phyloP scores from a whole-genome alignment of 768 basidiomycete species.

The Clitopilus passeckerianus region DNA sequence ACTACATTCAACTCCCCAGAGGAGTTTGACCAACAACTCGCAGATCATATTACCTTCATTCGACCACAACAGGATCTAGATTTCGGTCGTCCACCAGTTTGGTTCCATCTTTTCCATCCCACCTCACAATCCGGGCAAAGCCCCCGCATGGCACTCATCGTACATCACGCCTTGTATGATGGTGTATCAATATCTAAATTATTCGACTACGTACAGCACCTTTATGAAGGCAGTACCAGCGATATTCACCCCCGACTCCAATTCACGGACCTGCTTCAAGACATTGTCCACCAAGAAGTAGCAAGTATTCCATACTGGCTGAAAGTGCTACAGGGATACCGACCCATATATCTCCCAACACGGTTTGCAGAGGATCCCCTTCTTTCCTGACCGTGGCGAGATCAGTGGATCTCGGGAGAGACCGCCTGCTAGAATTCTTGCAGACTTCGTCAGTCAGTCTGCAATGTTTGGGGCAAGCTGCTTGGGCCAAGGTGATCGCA shows the following conservation, averaged over 20 bases:
- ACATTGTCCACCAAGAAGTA: constrained; percentile 30
- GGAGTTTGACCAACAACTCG: constrained; percentile 14
- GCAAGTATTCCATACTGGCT: background rate
- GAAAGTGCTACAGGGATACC: background rate
- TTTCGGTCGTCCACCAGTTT: constrained; percentile 22
- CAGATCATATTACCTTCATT: constrained; percentile 12
- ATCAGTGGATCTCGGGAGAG: constrained; percentile 7
- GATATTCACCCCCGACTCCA: constrained; percentile 14
- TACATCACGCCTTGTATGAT: constrained; percentile 47
- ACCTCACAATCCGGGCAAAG: background rate
- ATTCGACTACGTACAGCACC: constrained; percentile 21
- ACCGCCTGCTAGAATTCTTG: constrained; percentile 13
- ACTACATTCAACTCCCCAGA: constrained; percentile 9
- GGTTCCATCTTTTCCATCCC: constrained; percentile 23
- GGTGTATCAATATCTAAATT: constrained; percentile 35
- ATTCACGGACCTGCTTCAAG: constrained; percentile 32
- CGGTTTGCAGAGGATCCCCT: background rate
- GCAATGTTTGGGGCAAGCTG: constrained; percentile 28
- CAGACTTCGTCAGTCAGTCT: constrained; percentile 20
- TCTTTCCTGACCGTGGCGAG: constrained; percentile 8
- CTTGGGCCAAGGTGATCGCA: constrained; percentile 19
- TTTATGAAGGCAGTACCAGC: constrained; percentile 19
- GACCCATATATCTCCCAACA: background rate
- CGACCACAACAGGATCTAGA: constrained; percentile 15
- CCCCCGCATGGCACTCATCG: constrained; percentile 27